These are phyloP conservation scores for Geotrichum reessii DNA, from an alignment of 1,139 yeast genomes.

Conservation along the genomic window DNA sequence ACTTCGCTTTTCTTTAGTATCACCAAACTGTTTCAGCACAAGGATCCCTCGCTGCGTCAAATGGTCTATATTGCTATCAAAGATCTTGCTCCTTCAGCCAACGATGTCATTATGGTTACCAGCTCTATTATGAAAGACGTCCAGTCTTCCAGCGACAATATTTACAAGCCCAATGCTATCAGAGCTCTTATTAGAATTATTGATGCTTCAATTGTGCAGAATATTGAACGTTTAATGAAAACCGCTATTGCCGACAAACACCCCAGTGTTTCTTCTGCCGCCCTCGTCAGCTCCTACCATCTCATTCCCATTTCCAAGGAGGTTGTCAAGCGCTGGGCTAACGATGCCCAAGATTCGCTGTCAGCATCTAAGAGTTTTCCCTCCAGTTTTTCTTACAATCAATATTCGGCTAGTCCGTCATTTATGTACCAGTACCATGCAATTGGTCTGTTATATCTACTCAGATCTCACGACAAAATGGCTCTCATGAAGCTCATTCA, in stretches of 20 bases:
- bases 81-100: constrained; percentile 77
- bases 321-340: constrained; percentile 86
- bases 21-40: constrained; percentile 91
- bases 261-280: constrained; percentile 87
- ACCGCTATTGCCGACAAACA: constrained; percentile 89
- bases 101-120: constrained; percentile 94
- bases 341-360: constrained; percentile 87
- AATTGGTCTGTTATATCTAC: constrained; percentile 77
- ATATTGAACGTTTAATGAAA: constrained; percentile 88
- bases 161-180: constrained; percentile 91
- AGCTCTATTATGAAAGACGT: constrained; percentile 97
- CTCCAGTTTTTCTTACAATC: constrained; percentile 45
- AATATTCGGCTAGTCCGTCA: constrained; percentile 31
- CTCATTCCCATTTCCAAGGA: constrained; percentile 84
- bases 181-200: constrained; percentile 85
- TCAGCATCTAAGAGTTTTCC: constrained; percentile 51
- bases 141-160: constrained; percentile 70
- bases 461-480: constrained; percentile 90
- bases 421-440: constrained; percentile 95
- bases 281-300: constrained; percentile 85
- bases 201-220: constrained; percentile 88
- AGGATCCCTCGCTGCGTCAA: constrained; percentile 85
- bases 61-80: constrained; percentile 90
- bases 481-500: constrained; percentile 87
- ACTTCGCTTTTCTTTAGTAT: constrained; percentile 90